Evolutionary conservation across 148 eudicot genomes (phyloP).

Genomic region (Rhododendron williamsianum): DNA sequence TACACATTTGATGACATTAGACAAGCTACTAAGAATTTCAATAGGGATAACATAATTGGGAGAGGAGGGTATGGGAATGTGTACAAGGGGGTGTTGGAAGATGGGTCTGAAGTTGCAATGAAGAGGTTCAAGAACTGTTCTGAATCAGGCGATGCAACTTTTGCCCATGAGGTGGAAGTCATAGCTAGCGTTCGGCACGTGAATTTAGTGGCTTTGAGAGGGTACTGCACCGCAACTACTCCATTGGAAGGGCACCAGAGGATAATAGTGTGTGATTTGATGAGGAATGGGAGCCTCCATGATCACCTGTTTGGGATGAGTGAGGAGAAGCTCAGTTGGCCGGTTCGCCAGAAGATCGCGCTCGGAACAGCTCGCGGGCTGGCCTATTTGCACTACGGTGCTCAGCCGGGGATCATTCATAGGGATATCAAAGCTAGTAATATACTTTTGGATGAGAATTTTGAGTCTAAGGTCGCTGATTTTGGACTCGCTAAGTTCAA

Average conservation of each 20-base stretch:
- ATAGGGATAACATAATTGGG: conserved; percentile 62
- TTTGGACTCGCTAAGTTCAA: conserved; percentile 83
- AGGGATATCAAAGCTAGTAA: conserved; percentile 80
- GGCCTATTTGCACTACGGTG: conserved; percentile 80
- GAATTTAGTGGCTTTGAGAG: conserved; percentile 77
- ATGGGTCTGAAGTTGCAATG: conserved; percentile 74
- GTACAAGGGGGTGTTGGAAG: conserved; percentile 63
- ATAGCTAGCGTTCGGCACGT: conserved; percentile 91
- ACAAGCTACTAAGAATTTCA: conserved; percentile 58
- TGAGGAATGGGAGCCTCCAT: conserved; percentile 80
- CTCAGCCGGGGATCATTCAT: conserved; percentile 70
- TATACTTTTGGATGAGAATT: conserved; percentile 68
- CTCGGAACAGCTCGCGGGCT: conserved; percentile 78
- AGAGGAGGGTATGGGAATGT: conserved; percentile 95
- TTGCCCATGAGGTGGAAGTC: conserved; percentile 85
- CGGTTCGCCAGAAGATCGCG: conserved; percentile 58
- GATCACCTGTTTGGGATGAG: conserved; percentile 54
- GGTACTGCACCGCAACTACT: conserved; percentile 80
- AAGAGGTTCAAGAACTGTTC: conserved; percentile 94
- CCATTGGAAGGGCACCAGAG: conserved; percentile 75
- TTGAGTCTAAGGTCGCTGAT: conserved; percentile 77
- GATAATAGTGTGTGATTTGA: conserved; percentile 79
- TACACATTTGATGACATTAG: conserved; percentile 65
- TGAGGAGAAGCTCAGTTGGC: conserved; percentile 56
- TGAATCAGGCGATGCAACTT: conserved; percentile 63